phyloP scores from a whole-genome alignment of 805 yeast species.

The Wickerhamiella hasegawae region DNA sequence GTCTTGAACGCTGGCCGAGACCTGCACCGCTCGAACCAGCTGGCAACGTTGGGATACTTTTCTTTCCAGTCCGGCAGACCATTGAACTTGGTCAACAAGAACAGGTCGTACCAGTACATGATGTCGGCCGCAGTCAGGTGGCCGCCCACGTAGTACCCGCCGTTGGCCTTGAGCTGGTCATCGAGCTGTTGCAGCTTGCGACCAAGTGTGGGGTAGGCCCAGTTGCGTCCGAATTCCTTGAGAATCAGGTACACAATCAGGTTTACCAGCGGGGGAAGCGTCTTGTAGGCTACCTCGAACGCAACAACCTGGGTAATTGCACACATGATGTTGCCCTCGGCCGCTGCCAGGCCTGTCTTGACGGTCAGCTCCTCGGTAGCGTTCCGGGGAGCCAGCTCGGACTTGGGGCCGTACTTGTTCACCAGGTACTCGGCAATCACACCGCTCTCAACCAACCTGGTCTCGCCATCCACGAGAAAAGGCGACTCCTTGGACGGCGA shows the following conservation, averaged over 20 bases:
- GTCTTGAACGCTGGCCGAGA: too few relatives aligned
- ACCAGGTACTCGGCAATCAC: slow-evolving; percentile 38
- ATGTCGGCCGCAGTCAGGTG: slow-evolving; percentile 48
- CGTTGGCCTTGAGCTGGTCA: slow-evolving; percentile 25
- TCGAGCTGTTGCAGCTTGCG: slow-evolving; percentile 29
- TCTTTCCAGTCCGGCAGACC: slow-evolving; percentile 1
- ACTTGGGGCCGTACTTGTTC: slow-evolving; percentile 30
- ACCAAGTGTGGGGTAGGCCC: slow-evolving; percentile 32
- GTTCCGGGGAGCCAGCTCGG: slow-evolving; percentile 25
- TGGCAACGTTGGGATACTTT: slow-evolving; percentile 2
- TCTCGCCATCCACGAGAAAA: slow-evolving; percentile 31
- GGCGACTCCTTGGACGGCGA: slow-evolving; percentile 57
- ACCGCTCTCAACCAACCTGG: slow-evolving; percentile 42
- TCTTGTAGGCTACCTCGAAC: slow-evolving; percentile 20
- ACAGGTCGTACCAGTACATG: slow-evolving; percentile 17
- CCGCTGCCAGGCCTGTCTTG: slow-evolving; percentile 37
- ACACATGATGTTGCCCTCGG: slow-evolving; percentile 50
- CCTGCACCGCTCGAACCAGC: too few relatives aligned
- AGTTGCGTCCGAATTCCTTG: slow-evolving; percentile 31
- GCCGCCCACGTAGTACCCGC: slow-evolving; percentile 45
- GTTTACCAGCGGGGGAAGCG: slow-evolving; percentile 10
- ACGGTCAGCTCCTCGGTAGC: slow-evolving; percentile 29
- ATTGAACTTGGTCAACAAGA: neutral
- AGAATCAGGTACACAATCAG: slow-evolving; percentile 27
- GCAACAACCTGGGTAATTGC: slow-evolving; percentile 26